These are phyloP conservation scores for Balamuthia mandrillaris DNA, from an alignment of 208 protist genomes.

Conservation along the genomic window DNA sequence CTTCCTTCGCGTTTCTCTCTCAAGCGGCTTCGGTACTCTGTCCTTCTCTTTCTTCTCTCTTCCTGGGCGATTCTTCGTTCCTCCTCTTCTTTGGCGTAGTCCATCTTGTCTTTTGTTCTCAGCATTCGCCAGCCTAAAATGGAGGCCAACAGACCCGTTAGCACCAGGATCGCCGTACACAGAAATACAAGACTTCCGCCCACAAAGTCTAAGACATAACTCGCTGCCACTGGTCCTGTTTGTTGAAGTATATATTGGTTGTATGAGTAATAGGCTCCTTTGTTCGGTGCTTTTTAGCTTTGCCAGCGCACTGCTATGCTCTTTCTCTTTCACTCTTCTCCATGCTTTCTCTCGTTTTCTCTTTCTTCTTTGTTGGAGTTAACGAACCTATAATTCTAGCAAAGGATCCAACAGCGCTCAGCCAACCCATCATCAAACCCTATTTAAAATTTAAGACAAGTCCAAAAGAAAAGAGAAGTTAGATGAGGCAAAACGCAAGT, in stretches of 20 bases:
- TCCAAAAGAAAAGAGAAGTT: not conserved
- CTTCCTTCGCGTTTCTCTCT: too few species aligned
- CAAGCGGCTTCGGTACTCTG: too few species aligned
- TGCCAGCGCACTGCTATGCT: too few species aligned
- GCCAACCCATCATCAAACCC: conserved; percentile 55
- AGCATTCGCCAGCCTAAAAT: too few species aligned
- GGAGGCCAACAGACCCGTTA: too few species aligned
- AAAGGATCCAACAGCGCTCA: conserved; percentile 45
- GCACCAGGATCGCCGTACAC: too few species aligned
- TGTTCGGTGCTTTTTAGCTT: not conserved
- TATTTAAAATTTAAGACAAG: not conserved
- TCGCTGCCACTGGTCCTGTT: not conserved
- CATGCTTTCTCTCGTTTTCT: not conserved
- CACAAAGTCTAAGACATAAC: not conserved
- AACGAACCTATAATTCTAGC: conserved; percentile 17
- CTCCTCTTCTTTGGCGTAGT: too few species aligned
- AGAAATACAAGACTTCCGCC: conserved; percentile 26
- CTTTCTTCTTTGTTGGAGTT: not conserved
- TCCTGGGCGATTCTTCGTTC: too few species aligned
- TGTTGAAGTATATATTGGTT: not conserved
- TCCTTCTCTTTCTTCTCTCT: too few species aligned
- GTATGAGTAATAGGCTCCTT: not conserved
- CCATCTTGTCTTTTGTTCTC: too few species aligned
- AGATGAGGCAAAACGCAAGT: too few species aligned
- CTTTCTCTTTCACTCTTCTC: too few species aligned